Base-by-base conservation (phyloP, 2,329 filamentous ascomycete species). In the Hypoxylon sp. region DNA sequence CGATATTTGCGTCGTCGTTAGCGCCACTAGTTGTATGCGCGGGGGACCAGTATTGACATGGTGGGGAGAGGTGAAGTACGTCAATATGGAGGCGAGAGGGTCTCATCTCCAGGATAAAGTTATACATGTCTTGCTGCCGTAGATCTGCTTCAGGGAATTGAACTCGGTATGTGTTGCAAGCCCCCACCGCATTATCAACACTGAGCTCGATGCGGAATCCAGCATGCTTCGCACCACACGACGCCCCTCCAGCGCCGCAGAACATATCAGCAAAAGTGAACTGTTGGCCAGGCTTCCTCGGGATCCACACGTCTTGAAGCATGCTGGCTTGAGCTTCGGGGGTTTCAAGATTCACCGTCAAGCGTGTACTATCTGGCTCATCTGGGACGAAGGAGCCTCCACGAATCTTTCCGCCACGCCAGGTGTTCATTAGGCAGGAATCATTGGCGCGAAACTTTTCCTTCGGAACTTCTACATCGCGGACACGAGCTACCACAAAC, bases 21-120 rank as follows among this genome's bases (percentile, higher is more conserved):
- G 81, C 81, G 0, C 87, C 86, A 0, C 79, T 72, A 0, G 84
- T 77, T 0, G 92, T 95, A 66, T 97, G 90, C 0, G 90, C 91
- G 0, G 89, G 88, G 0, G 92, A 95, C 77, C 90, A 95, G 1
- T 86, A 88, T 72, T 95, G 92, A 62, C 94, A 97, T 0, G 93
- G 93, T 0, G 92, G 92, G 0, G 91, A 94, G 0, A 94, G 79
- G 70, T 97, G 93, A 0, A 93, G 80, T 1, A 95, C 81, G 72
- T 96, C 92, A 0, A 91, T 86, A 3, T 82, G 81, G 7, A 84
- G 70, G 2, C 78, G 75, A 0, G 79, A 71, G 0, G 70, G 66
- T 0, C 72, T 50, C 4, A 74, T 66, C 0, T 40, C 33, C 8
- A 73, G 74, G 30, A 89, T 81, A 56, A 91, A 89, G 1, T 85